phyloP scores from a whole-genome alignment of 2,329 filamentous ascomycete genomes.

The Helotiales sp. region DNA sequence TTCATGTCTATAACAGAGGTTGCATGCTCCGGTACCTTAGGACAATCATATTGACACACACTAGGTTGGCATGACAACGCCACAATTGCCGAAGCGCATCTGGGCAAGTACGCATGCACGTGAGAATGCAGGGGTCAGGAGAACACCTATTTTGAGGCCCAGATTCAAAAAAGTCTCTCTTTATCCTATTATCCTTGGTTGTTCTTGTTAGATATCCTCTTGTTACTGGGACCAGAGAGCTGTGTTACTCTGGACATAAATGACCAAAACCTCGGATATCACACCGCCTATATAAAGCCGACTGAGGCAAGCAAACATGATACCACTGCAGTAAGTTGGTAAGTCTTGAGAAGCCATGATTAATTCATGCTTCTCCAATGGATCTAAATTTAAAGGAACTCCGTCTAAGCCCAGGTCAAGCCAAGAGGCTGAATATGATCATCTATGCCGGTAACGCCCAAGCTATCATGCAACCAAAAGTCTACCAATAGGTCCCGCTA shows the following conservation, averaged over 20 bases:
- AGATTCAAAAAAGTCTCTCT: background rate
- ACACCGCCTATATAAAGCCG: too few relatives aligned
- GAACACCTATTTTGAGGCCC: background rate
- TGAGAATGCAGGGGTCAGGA: background rate
- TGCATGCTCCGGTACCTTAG: background rate
- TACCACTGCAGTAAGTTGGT: too few relatives aligned
- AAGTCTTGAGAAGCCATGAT: background rate
- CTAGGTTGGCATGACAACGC: conserved; percentile 6
- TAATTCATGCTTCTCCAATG: background rate
- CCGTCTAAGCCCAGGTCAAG: background rate
- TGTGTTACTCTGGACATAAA: too few relatives aligned
- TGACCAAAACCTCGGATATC: too few relatives aligned
- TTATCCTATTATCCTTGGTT: too few relatives aligned
- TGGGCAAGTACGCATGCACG: background rate
- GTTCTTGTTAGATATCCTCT: too few relatives aligned
- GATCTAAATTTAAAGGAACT: background rate
- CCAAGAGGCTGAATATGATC: background rate
- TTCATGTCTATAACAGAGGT: conserved; percentile 20
- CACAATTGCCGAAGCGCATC: background rate
- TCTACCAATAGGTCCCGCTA: background rate
- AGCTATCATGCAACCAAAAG: background rate
- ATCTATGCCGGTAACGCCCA: background rate
- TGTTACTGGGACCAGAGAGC: too few relatives aligned
- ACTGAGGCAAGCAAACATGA: too few relatives aligned
- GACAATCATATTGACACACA: conserved; percentile 6